Evolutionary conservation across 106 monocot genomes (phyloP).

Genomic region (Posidonia australis): DNA sequence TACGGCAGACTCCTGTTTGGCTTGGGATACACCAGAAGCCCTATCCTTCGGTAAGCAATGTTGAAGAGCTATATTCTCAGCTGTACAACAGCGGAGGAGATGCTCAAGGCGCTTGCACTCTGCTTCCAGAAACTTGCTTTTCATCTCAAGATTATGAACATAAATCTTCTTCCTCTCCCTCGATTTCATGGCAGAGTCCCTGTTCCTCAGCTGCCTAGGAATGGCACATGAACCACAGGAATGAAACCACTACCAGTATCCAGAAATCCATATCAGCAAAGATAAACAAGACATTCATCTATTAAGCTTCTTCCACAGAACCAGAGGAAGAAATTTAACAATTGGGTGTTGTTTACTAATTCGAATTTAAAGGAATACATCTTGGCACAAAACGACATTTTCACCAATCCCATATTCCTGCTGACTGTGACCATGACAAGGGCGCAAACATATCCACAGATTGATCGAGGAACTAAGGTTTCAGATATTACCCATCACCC

Average conservation of each 20-base stretch:
- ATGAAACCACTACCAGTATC: not conserved
- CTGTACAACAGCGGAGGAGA: slow-evolving; percentile 45
- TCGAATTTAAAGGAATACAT: not conserved
- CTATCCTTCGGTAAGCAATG: slow-evolving; percentile 43
- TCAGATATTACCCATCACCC: too few species aligned
- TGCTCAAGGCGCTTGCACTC: slow-evolving; percentile 73
- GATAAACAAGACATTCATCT: not conserved
- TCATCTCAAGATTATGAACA: slow-evolving; percentile 73
- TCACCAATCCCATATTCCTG: not conserved
- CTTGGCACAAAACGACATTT: not conserved
- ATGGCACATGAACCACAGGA: not conserved
- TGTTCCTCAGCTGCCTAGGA: slow-evolving; percentile 81
- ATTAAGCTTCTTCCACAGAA: too few species aligned
- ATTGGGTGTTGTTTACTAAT: too few species aligned
- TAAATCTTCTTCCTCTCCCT: slow-evolving; percentile 92
- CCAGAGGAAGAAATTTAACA: not conserved
- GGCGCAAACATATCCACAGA: not conserved
- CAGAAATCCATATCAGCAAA: not conserved
- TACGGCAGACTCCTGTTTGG: slow-evolving; percentile 99
- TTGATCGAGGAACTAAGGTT: too few species aligned
- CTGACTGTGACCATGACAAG: not conserved
- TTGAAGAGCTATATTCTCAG: slow-evolving; percentile 66
- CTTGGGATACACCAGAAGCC: slow-evolving; percentile 32
- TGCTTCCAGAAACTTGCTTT: slow-evolving; percentile 63
- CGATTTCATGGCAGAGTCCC: slow-evolving; percentile 91